These are phyloP conservation scores for Hsuehochloa calcarea DNA, from an alignment of 176 grass and related monocot genomes.

Conservation along the genomic window DNA sequence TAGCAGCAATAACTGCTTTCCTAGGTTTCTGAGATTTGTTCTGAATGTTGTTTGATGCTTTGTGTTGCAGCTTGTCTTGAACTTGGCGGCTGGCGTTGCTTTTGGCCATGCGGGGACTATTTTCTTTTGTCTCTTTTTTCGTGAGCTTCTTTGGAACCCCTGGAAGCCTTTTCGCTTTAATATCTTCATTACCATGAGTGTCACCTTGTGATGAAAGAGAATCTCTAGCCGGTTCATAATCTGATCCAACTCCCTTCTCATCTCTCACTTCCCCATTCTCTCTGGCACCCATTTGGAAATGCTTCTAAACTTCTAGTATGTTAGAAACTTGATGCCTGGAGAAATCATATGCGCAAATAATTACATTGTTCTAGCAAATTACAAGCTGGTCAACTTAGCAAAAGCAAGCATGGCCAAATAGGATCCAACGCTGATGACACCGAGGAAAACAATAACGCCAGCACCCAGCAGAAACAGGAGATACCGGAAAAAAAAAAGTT, in stretches of 20 bases:
- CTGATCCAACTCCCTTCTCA: constrained; percentile 60
- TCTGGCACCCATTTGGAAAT: constrained; percentile 75
- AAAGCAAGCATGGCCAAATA: neutral
- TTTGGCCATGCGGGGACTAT: constrained; percentile 51
- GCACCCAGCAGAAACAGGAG: constrained; percentile 13
- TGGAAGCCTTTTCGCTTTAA: constrained; percentile 48
- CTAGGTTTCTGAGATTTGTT: constrained; percentile 65
- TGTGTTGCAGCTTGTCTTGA: constrained; percentile 67
- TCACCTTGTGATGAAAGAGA: constrained; percentile 75
- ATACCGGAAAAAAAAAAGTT: neutral
- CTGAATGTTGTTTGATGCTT: constrained; percentile 56
- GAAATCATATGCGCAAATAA: constrained; percentile 13
- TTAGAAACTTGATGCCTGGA: constrained; percentile 33
- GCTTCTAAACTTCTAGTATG: constrained; percentile 32
- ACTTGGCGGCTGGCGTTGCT: constrained; percentile 40
- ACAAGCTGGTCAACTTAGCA: neutral
- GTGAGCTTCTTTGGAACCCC: constrained; percentile 68
- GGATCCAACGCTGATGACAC: neutral
- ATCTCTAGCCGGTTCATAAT: constrained; percentile 64
- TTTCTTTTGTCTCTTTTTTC: constrained; percentile 69
- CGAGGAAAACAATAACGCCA: neutral
- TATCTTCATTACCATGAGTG: constrained; percentile 43
- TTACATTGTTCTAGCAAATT: constrained; percentile 1
- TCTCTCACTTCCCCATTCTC: constrained; percentile 73
- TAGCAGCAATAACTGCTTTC: constrained; percentile 43